phyloP scores from a whole-genome alignment of 106 monocot species.

The Platanthera guangdongensis region DNA sequence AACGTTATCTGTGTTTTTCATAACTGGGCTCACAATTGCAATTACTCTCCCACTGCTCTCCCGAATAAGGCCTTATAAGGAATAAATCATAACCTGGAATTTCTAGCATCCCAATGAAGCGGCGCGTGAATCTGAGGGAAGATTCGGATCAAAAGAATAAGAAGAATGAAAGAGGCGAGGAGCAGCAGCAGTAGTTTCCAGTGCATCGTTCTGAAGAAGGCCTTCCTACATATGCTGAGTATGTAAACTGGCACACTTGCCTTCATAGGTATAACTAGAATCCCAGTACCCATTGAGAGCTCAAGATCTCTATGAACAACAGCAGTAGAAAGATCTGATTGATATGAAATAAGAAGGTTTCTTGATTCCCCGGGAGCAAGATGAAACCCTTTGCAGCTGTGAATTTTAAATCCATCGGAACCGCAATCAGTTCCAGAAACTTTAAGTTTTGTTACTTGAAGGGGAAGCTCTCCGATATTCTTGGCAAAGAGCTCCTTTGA shows the following conservation, averaged over 20 bases:
- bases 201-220: constrained; percentile 18
- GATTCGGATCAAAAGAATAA: constrained; percentile 20
- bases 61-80: not conserved
- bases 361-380: constrained; percentile 55
- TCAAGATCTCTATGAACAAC: constrained; percentile 55
- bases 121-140: constrained; percentile 13
- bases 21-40: no score
- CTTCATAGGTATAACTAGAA: constrained; percentile 66
- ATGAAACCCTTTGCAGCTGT: constrained; percentile 49
- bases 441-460: constrained; percentile 44
- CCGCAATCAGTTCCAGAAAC: constrained; percentile 57
- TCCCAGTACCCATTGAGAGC: constrained; percentile 42
- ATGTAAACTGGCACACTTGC: constrained; percentile 38
- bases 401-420: constrained; percentile 50
- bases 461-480: constrained; percentile 64
- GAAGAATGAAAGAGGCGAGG: constrained; percentile 12
- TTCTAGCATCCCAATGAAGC: constrained; percentile 27
- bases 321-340: constrained; percentile 40
- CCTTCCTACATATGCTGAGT: constrained; percentile 39
- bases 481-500: constrained; percentile 63
- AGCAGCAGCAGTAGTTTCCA: constrained; percentile 31
- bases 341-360: constrained; percentile 46
- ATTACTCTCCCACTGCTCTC: no score
- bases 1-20: no score
- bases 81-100: constrained; percentile 32